These are phyloP conservation scores for Phytophthora brassicae DNA, from an alignment of 352 stramenopile genomes.

Conservation along the genomic window DNA sequence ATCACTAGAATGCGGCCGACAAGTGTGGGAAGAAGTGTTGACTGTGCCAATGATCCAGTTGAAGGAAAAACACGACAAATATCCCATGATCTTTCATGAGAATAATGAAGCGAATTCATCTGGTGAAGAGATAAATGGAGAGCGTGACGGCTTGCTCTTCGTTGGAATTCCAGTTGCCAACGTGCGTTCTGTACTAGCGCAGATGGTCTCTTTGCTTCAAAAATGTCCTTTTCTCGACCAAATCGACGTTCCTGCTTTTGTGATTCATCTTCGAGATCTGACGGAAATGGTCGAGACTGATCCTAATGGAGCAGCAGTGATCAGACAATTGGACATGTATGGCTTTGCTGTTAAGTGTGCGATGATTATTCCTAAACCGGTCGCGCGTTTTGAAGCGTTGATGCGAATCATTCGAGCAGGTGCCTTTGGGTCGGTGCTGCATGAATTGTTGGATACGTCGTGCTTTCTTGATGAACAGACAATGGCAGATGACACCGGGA, in stretches of 20 bases:
- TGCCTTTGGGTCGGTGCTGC: constrained; percentile 43
- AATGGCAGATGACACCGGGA: constrained; percentile 8
- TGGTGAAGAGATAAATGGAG: not conserved
- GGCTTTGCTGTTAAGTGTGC: constrained; percentile 50
- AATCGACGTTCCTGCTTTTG: constrained; percentile 52
- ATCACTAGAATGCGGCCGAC: constrained; percentile 28
- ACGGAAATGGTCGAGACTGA: constrained; percentile 25
- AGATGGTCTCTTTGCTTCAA: constrained; percentile 47
- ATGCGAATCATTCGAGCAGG: constrained; percentile 44
- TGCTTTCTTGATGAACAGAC: constrained; percentile 29
- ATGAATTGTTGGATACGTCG: constrained; percentile 38
- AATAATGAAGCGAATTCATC: not conserved
- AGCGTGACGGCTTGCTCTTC: constrained; percentile 14
- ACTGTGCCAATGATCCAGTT: constrained; percentile 15
- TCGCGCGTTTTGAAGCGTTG: constrained; percentile 41
- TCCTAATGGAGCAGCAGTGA: constrained; percentile 10
- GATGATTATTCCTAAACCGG: constrained; percentile 45
- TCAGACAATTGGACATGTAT: constrained; percentile 35
- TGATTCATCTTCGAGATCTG: constrained; percentile 50
- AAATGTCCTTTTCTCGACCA: constrained; percentile 62
- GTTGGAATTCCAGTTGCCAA: constrained; percentile 17
- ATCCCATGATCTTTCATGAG: not conserved
- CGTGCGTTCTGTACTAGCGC: constrained; percentile 27
- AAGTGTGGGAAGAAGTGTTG: constrained; percentile 50
- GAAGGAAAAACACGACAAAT: constrained; percentile 11